Conservation (phyloP, 352 stramenopile genomes). For the Phytopythium oedochilum region DNA sequence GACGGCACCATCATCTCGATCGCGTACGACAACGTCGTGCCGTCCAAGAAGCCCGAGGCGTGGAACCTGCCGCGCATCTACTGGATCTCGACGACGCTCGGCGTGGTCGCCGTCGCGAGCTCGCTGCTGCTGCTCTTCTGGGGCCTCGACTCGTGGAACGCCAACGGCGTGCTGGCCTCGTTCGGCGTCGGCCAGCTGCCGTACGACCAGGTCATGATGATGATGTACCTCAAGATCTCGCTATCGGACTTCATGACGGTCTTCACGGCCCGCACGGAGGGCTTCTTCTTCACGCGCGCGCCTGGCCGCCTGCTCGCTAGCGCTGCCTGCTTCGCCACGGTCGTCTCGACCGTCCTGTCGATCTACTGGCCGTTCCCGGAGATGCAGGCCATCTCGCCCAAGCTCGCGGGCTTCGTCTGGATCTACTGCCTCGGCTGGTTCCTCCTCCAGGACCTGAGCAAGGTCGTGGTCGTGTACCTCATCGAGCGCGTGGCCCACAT, state of each 20-base stretch:
- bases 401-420: constrained; percentile 83
- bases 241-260: constrained; percentile 93
- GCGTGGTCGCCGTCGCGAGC: constrained; percentile 69
- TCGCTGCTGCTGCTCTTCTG: constrained; percentile 85
- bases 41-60: constrained; percentile 56
- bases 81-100: constrained; percentile 46
- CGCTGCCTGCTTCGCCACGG: constrained; percentile 71
- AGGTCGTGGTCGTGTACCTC: constrained; percentile 60
- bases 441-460: constrained; percentile 82
- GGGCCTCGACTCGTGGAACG: constrained; percentile 82
- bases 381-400: constrained; percentile 71
- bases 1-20: constrained; percentile 93
- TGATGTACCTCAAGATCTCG: constrained; percentile 95
- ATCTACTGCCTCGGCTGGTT: constrained; percentile 87
- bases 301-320: constrained; percentile 69
- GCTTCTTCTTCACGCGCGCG: constrained; percentile 75
- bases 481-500: constrained; percentile 51
- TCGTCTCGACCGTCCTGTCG: constrained; percentile 76
- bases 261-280: constrained; percentile 82
- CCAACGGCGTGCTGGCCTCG: constrained; percentile 47
- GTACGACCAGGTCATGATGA: constrained; percentile 89
- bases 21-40: constrained; percentile 84
- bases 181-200: constrained; percentile 63
- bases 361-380: constrained; percentile 82
- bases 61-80: constrained; percentile 77